Evolutionary conservation across 2,329 filamentous ascomycete species (phyloP), one percentile per base, ranked within the genome.

Genomic region (Nemania sp.): DNA sequence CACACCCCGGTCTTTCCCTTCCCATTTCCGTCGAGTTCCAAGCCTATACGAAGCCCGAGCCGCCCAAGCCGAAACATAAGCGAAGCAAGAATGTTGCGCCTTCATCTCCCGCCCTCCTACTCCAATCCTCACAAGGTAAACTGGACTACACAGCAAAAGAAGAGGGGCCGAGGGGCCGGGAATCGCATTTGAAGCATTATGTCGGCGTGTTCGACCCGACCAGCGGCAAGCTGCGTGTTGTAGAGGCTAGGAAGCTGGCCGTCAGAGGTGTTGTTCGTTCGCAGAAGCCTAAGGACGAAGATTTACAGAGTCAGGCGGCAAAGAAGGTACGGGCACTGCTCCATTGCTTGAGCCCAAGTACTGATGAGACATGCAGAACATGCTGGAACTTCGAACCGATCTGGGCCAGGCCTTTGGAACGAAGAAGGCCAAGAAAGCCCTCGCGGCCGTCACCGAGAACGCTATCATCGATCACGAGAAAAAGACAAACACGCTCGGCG

Each of bases 401-500:
- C 83, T 95, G 11, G 89, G 88, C 34, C 80, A 89, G 64, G 84
- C 87, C 26, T 95, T 95, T 66, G 90, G 90, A 69, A 93, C 89
- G 22, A 91, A 90, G 76, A 93, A 92, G 73, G 88, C 90, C 19
- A 88, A 86, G 77, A 93, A 92, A 74, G 87, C 84, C 1, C 84
- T 94, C 62, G 64, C 65, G 9, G 63, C 67, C n/a, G 62, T 68
- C 17, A 68, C 84, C 2, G 80, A 89, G 64, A 91, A 92, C 66
- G 87, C 88, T 15, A 90, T 93, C 62, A 73, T 72, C 28, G 57
- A 61, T 28, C 53, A 59, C 15, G 56, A 52, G n/a, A 68, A 67
- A 37, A 70, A 67, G 50, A 72, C 76, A n/a, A 72, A 73, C 30
- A 80, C 80, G 62, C 75, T 85, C 36, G 80, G 81, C 52, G 73